Evolutionary conservation across 140 eudicot genomes (phyloP), one percentile per base, ranked within the genome.

Genomic region (Oenanthe javanica): DNA sequence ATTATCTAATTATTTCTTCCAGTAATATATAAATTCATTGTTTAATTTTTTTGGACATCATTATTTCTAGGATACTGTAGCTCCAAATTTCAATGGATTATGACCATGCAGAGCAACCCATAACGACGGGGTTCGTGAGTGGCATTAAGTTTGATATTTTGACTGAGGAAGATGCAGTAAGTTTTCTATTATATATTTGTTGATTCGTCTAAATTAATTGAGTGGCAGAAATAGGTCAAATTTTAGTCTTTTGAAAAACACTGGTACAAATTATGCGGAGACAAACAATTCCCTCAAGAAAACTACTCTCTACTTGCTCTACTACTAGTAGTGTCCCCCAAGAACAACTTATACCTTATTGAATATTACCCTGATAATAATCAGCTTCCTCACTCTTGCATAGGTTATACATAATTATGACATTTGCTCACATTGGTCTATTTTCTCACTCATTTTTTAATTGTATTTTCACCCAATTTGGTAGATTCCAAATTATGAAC

Each of bases 81-180:
- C 77, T 23, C 75, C 78, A 72, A 40, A 64, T 49, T 64, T 55
- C 81, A 83, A 89, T 91, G 97, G 98, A 90, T 51, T 77, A 84
- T 73, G 91, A 85, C 40, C 55, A 72, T 82, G 87, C 72, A 63
- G 92, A 89, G 76, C 89, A 80, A 75, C 86, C 86, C 77, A 89
- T 89, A 67, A 87, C 87, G 27, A 76, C 81, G 15, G 98, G 89
- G 47, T 71, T 87, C 54, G 87, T 94, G 19, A 87, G 84, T 38
- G 87, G 94, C 72, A 86, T 94, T 38, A 80, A 25, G 18, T 89
- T 94, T 47, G 81, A 77, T 79, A 87, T 94, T 75, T 59, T 94
- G 55, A 82, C 90, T 0, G 94, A 89, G 80, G 84, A 85, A 80
- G 98, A 94, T 81, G 97, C 96, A 13, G 98, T 94, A 90, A 87